Percentiles rank a stretch among this genome's conserved stretches.
Evolutionary conservation across 2,329 filamentous ascomycete genomes (phyloP).

Genomic region (Fragosphaeria purpurea): DNA sequence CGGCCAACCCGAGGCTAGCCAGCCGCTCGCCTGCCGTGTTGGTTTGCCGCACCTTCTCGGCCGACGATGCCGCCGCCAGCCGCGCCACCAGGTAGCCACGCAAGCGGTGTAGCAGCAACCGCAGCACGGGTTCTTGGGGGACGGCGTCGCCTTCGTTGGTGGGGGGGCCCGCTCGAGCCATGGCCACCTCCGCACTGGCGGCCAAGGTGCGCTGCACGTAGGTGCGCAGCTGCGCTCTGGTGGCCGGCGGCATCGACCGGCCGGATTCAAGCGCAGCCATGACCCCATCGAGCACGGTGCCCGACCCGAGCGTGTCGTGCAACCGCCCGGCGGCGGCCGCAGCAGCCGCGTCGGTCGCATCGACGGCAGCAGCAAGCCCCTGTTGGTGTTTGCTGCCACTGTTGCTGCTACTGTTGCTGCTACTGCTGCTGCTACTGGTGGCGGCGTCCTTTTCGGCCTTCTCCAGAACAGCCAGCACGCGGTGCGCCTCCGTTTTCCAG

Average conservation of each 20-base stretch:
- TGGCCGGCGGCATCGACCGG: constrained; percentile 54
- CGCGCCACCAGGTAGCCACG: constrained; percentile 56
- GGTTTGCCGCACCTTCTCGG: constrained; percentile 60
- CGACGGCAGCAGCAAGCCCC: no score
- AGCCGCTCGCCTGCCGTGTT: constrained; percentile 61
- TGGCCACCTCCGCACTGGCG: constrained; percentile 37
- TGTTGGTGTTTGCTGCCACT: constrained; percentile 14
- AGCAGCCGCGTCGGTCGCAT: no score
- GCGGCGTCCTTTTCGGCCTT: constrained; percentile 26
- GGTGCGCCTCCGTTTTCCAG: constrained; percentile 64
- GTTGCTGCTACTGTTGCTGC: constrained; percentile 17
- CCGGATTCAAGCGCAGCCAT: constrained; percentile 54
- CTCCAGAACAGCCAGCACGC: constrained; percentile 62
- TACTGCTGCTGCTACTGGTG: constrained; percentile 5
- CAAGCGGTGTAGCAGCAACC: constrained; percentile 58
- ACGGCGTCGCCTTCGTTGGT: constrained; percentile 21
- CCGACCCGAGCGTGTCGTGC: neutral
- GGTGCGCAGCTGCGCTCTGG: constrained; percentile 47
- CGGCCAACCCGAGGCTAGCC: constrained; percentile 57
- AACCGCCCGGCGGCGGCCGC: neutral
- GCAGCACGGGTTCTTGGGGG: constrained; percentile 47
- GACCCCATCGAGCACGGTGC: constrained; percentile 46
- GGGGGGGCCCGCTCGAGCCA: constrained; percentile 13
- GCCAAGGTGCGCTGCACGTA: constrained; percentile 47
- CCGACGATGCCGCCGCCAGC: constrained; percentile 54